Evolutionary conservation across 176 grass and related monocot species (phyloP).

Genomic region (Aegilops sharonensis): DNA sequence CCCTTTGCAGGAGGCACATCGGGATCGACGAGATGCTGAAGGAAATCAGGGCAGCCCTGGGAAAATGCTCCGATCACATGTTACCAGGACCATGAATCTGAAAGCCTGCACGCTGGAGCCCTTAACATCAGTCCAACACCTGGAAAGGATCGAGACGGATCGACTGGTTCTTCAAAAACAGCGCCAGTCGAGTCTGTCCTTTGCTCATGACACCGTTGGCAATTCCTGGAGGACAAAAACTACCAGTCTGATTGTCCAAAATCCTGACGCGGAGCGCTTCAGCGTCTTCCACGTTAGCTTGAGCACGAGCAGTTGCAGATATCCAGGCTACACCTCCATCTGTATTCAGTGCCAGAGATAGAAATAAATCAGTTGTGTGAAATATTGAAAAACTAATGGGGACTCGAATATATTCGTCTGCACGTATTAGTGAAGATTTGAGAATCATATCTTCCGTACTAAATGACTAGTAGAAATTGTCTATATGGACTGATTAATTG

Average conservation of each 20-base stretch:
- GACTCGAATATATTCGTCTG: neutral
- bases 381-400: neutral
- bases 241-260: neutral
- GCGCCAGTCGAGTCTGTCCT: neutral
- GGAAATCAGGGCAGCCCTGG: conserved; percentile 71
- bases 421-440: neutral
- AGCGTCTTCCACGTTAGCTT: neutral
- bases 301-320: neutral
- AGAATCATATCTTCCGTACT: neutral
- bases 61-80: conserved; percentile 69
- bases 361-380: neutral
- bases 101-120: neutral
- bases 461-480: neutral
- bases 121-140: neutral
- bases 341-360: neutral
- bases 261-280: neutral
- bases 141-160: neutral
- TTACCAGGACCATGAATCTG: conserved; percentile 27
- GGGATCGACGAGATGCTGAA: conserved; percentile 83
- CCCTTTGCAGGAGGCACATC: conserved; percentile 61
- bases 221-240: conserved; percentile 22
- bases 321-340: neutral
- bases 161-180: neutral
- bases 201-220: neutral
- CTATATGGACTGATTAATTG: neutral